Percentiles rank a stretch among this genome's conserved stretches.
Conservation (phyloP, 352 stramenopile species). For the Globisporangium camurandrum region DNA sequence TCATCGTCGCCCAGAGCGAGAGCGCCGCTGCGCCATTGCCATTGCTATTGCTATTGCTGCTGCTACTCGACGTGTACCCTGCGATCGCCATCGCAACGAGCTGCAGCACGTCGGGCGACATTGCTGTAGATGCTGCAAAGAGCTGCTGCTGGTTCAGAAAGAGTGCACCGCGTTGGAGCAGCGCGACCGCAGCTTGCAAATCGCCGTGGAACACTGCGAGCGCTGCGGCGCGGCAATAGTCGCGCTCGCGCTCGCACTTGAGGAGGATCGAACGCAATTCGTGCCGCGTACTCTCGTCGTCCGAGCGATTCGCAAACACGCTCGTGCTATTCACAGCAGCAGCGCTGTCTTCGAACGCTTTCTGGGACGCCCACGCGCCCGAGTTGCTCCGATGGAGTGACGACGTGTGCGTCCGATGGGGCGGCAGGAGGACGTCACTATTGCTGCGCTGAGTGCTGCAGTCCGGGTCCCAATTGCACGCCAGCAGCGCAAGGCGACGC, state of each 20-base stretch:
- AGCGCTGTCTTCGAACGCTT: slow-evolving; percentile 47
- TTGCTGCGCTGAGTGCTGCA: slow-evolving; percentile 25
- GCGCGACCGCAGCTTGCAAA: slow-evolving; percentile 47
- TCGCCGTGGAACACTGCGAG: slow-evolving; percentile 84
- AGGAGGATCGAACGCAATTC: slow-evolving; percentile 53
- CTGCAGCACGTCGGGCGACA: slow-evolving; percentile 72
- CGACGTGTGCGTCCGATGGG: slow-evolving; percentile 8
- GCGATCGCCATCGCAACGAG: slow-evolving; percentile 86
- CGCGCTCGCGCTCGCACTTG: slow-evolving; percentile 51
- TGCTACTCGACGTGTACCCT: slow-evolving; percentile 55
- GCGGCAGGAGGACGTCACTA: slow-evolving; percentile 9
- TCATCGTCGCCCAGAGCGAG: slow-evolving; percentile 74
- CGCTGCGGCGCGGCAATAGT: slow-evolving; percentile 60
- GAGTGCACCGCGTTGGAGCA: slow-evolving; percentile 66
- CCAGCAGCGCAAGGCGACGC: slow-evolving; percentile 52
- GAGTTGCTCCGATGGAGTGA: slow-evolving; percentile 63
- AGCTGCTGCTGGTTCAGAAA: slow-evolving; percentile 52
- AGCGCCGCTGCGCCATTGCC: slow-evolving; percentile 9
- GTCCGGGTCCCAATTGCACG: slow-evolving; percentile 82
- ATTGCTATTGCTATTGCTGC: slow-evolving; percentile 15
- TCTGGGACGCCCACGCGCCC: slow-evolving; percentile 52
- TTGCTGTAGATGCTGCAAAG: slow-evolving; percentile 17
- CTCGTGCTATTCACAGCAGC: background rate
- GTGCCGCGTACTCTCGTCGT: slow-evolving; percentile 39
- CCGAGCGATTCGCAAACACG: slow-evolving; percentile 38